Percentiles rank a stretch among this genome's conserved stretches.
Conservation (phyloP, 352 stramenopile genomes). For the Phytopythium ostracodes region DNA sequence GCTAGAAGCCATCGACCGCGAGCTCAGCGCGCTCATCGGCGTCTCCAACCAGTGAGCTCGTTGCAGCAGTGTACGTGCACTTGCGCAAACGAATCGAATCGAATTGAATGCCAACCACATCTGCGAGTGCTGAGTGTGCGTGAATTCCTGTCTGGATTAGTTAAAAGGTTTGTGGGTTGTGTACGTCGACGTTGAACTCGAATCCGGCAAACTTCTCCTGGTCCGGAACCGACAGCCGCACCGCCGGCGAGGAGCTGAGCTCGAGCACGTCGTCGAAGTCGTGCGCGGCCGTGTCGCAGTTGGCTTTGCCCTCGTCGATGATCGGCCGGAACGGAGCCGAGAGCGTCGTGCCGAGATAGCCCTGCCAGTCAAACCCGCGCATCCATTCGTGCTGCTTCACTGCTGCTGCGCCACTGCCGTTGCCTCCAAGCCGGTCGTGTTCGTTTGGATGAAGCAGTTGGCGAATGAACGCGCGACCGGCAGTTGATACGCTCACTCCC, state of each 20-base stretch:
- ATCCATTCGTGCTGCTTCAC: slow-evolving; percentile 61
- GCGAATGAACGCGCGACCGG: slow-evolving; percentile 43
- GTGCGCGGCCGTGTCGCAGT: slow-evolving; percentile 52
- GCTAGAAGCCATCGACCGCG: slow-evolving; percentile 50
- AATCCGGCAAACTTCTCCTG: slow-evolving; percentile 49
- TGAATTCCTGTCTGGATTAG: not conserved
- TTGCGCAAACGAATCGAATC: not conserved
- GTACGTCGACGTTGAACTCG: slow-evolving; percentile 50
- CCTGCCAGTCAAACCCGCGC: slow-evolving; percentile 47
- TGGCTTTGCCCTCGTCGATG: slow-evolving; percentile 55
- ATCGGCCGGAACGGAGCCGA: slow-evolving; percentile 40
- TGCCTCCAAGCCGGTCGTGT: slow-evolving; percentile 32
- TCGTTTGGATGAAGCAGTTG: slow-evolving; percentile 47
- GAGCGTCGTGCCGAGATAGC: slow-evolving; percentile 31
- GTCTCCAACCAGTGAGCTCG: not conserved
- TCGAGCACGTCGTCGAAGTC: slow-evolving; percentile 68
- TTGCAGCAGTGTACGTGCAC: not conserved
- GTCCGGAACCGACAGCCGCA: slow-evolving; percentile 37
- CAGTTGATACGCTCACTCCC: slow-evolving; percentile 17
- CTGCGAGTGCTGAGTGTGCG: not conserved
- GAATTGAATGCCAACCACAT: not conserved
- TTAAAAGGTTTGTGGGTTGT: slow-evolving; percentile 19
- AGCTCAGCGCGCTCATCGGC: slow-evolving; percentile 14
- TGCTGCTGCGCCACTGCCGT: slow-evolving; percentile 18
- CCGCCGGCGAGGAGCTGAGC: slow-evolving; percentile 22